Percentiles rank a stretch among this genome's conserved stretches.
Evolutionary conservation across 208 protist species (phyloP).

Genomic region (Borovskyia barvae): DNA sequence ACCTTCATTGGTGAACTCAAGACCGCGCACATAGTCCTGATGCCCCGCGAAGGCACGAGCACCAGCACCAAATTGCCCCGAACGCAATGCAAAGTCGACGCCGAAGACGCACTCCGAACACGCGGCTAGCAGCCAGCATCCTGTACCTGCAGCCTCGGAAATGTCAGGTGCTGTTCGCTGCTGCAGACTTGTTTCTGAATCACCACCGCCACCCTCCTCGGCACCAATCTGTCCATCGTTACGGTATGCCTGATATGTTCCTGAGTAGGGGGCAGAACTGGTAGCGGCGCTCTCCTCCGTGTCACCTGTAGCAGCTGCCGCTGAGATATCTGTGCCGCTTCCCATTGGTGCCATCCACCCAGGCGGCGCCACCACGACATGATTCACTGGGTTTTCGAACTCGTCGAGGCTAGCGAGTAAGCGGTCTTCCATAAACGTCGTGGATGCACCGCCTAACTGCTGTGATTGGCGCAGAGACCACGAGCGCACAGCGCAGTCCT

Average conservation of each 20-base stretch:
- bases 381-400: constrained; percentile 83
- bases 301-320: constrained; percentile 2
- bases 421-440: constrained; percentile 38
- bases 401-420: constrained; percentile 74
- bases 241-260: not conserved
- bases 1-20: constrained; percentile 55
- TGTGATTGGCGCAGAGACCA: constrained; percentile 50
- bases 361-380: constrained; percentile 55
- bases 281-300: not conserved
- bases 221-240: not conserved
- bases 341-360: constrained; percentile 18
- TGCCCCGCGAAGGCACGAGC: constrained; percentile 59
- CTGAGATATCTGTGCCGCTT: not conserved
- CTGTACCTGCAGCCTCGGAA: constrained; percentile 15
- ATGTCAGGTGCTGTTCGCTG: not conserved
- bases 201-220: not conserved
- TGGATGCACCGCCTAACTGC: constrained; percentile 10
- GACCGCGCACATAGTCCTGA: constrained; percentile 78
- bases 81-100: constrained; percentile 41
- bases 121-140: constrained; percentile 72
- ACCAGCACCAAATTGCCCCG: constrained; percentile 43
- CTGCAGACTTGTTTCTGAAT: not conserved
- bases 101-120: constrained; percentile 80
- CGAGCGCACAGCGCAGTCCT: constrained; percentile 76
- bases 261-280: not conserved